Conservation (phyloP, 352 stramenopile genomes). For the Phytophthora kernoviae region DNA sequence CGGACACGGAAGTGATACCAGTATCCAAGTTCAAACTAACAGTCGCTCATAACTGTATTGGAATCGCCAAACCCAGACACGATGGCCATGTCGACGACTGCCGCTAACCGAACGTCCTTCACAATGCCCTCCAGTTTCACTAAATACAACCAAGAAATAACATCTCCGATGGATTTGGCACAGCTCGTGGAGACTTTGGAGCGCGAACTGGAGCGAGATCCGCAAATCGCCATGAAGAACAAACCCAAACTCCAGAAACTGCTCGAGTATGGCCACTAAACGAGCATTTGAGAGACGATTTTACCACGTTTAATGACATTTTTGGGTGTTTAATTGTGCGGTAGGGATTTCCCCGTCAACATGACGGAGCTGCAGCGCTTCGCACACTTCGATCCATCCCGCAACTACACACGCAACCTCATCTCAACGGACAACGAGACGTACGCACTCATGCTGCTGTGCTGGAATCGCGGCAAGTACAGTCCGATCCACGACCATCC, state of each 20-base stretch:
- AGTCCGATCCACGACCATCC: conserved; percentile 94
- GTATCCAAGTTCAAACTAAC: too few relatives aligned
- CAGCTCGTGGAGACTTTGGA: conserved; percentile 64
- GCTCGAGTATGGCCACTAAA: conserved; percentile 44
- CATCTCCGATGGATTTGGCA: conserved; percentile 37
- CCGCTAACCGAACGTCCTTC: conserved; percentile 3
- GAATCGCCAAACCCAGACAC: conserved; percentile 4
- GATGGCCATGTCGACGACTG: conserved; percentile 1
- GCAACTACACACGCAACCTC: conserved; percentile 95
- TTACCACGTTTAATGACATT: not conserved
- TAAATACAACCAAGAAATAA: not conserved
- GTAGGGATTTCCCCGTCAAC: conserved; percentile 50
- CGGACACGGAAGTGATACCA: not conserved
- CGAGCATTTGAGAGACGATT: not conserved
- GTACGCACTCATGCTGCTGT: conserved; percentile 94
- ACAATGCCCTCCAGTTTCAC: not conserved
- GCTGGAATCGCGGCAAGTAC: conserved; percentile 92
- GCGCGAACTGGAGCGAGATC: conserved; percentile 48
- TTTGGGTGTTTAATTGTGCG: not conserved
- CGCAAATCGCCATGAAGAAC: conserved; percentile 61
- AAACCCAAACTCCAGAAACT: conserved; percentile 60
- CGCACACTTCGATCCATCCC: conserved; percentile 79
- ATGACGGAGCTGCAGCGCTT: conserved; percentile 77
- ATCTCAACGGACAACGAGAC: conserved; percentile 92
- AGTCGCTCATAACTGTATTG: not conserved